Conservation (phyloP, 2,329 filamentous ascomycete genomes). For the Cryphonectria radicalis region DNA sequence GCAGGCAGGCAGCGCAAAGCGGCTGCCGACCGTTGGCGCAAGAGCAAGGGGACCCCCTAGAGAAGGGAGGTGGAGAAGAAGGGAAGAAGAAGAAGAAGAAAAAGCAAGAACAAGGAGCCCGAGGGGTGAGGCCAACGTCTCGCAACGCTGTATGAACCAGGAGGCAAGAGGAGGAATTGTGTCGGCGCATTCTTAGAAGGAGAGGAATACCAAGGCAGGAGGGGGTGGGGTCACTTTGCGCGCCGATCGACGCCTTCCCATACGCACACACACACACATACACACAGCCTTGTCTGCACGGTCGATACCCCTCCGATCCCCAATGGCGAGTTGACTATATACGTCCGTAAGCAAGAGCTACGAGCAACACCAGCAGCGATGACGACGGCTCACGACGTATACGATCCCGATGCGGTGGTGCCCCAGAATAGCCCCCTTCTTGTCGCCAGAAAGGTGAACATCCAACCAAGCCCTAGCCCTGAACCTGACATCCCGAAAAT, state of each 20-base stretch:
- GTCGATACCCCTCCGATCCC: slow-evolving; percentile 16
- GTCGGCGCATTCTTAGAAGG: neutral
- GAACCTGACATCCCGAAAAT: slow-evolving; percentile 49
- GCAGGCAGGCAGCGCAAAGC: slow-evolving; percentile 11
- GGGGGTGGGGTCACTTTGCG: slow-evolving; percentile 19
- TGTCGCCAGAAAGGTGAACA: slow-evolving; percentile 47
- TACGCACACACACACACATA: slow-evolving; percentile 2
- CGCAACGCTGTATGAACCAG: neutral
- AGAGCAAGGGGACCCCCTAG: neutral
- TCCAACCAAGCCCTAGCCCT: slow-evolving; percentile 56
- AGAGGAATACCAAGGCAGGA: neutral
- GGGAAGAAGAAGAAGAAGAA: neutral
- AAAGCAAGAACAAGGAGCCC: neutral
- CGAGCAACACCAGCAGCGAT: slow-evolving; percentile 42
- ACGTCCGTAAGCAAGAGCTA: slow-evolving; percentile 35
- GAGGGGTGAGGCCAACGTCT: neutral
- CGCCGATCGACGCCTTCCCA: slow-evolving; percentile 21
- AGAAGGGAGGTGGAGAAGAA: neutral
- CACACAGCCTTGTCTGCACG: slow-evolving; percentile 17
- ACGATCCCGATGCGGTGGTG: slow-evolving; percentile 50
- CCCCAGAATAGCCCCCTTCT: slow-evolving; percentile 46
- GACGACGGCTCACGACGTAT: slow-evolving; percentile 48
- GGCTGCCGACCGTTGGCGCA: neutral
- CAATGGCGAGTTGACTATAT: slow-evolving; percentile 40
- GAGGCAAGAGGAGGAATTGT: neutral